Evolutionary conservation across 2,329 filamentous ascomycete species (phyloP).

Genomic region (Chaetomium sp.): DNA sequence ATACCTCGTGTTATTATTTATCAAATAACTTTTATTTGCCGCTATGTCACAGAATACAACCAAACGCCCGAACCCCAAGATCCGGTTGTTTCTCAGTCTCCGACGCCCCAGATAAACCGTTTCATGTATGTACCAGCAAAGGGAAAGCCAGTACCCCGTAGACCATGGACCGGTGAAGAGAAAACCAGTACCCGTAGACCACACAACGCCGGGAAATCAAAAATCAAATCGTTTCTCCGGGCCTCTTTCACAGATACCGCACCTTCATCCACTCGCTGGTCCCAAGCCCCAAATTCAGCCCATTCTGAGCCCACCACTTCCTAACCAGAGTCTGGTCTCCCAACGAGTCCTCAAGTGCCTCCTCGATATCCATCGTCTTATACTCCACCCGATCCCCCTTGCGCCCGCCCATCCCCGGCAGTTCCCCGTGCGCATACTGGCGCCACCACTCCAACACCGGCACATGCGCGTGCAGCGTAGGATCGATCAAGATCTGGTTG

Average conservation of each 20-base stretch:
- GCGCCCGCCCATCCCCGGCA: conserved; percentile 47
- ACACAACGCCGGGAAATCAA: too few relatives aligned
- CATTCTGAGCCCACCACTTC: conserved; percentile 83
- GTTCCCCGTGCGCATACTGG: conserved; percentile 52
- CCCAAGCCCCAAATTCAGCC: conserved; percentile 71
- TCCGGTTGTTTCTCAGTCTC: too few relatives aligned
- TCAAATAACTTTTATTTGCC: too few relatives aligned
- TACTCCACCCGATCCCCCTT: conserved; percentile 74
- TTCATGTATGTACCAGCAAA: too few relatives aligned
- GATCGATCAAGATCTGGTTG: conserved; percentile 57
- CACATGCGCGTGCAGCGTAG: conserved; percentile 80
- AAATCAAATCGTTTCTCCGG: too few relatives aligned
- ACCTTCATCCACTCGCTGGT: conserved; percentile 88
- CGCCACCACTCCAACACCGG: conserved; percentile 92
- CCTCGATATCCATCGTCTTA: conserved; percentile 91
- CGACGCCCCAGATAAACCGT: too few relatives aligned
- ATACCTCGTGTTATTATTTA: too few relatives aligned
- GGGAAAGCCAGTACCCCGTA: too few relatives aligned
- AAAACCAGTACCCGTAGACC: too few relatives aligned
- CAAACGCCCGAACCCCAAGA: too few relatives aligned
- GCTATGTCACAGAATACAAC: too few relatives aligned
- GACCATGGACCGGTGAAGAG: too few relatives aligned
- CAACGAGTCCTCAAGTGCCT: conserved; percentile 83
- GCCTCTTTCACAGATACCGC: conserved; percentile 51
- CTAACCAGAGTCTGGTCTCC: conserved; percentile 64